Base-by-base conservation (phyloP, 2,329 filamentous ascomycete species). In the Hypoxylon sp. region DNA sequence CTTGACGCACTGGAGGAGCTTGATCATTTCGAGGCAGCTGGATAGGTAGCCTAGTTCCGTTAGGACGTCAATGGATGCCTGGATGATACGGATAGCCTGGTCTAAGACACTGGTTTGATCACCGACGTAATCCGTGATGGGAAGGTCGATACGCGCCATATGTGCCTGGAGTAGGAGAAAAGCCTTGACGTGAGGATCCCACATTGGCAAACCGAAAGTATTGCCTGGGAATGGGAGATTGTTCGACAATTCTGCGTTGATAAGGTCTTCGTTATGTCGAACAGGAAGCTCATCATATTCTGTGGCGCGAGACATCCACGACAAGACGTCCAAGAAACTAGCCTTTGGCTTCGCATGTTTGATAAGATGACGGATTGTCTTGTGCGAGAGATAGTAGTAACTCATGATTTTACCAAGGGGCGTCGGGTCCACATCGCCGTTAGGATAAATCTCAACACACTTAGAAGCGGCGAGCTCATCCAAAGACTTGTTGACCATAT, bases 221-320 rank as follows among this genome's bases (percentile, higher is more conserved):
- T 81, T 81, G 4, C 84, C 87, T 0, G 85, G 81, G 65, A 87
- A 85, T 0, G 94, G 93, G 0, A 99, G 83, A 68, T 94, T 93
- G 63, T 90, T 88, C 5, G 94, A 93, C 2, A 99, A 85, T 73
- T 98, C 93, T 3, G 89, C 92, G 77, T 99, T 99, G 84, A 99
- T 94, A 48, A 99, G 88, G 77, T 99, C 97, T 81, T 99, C 96
- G 77, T 99, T 99, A 82, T 99, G 96, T 5, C 96, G 93, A 23
- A 99, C 96, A 0, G 96, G 96, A 0, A 99, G 89, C 81, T 99
- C 97, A 77, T 99, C 94, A 80, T 98, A 99, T 82, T 99, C 96
- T 1, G 92, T 93, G 0, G 97, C 96, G 57, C 90, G 89, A 68
- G 91, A 95, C 90, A 99, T 96, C 95, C 94, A 98, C 3, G 90